Base-by-base conservation (phyloP, 1,284 basidiomycete genomes). In the Marasmius fiardii region DNA sequence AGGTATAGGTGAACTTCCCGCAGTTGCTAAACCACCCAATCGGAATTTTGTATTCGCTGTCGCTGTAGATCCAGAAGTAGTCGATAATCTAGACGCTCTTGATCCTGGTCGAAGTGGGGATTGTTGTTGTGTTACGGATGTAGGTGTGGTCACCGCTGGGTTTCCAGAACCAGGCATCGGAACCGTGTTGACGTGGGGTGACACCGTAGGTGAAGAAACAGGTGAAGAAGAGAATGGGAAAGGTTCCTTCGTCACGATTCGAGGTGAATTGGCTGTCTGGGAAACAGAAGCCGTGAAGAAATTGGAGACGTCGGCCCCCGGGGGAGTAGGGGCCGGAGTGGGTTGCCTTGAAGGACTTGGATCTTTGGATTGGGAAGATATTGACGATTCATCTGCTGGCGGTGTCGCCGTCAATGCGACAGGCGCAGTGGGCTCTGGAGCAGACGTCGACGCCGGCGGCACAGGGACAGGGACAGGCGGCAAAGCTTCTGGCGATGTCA, bases 31-130 rank as follows among this genome's bases (percentile, higher is more conserved):
- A 21, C 83, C 78, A 23, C 74, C 79, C 0, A 76, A 41, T 18
- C 39, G 39, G 39, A 41, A 41, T 20, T 41, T 41, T 7, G 16
- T 7, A 41, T 16, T 41, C 14, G 39, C 71, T 11, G 87, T 87
- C 64, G 87, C 71, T 11, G 87, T 87, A 64, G 87, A 84, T 52
- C 73, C 76, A 7, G 87, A 89, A 0, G 85, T 79, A 6, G 78
- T 76, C 4, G 86, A 88, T 16, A 82, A 65, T 21, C 84, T 77
- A 2, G 88, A 90, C 3, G 84, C 81, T 43, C 87, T 78, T 2
- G 88, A 90, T 8, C 77, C 82, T 37, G 87, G 83, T 10, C 87
- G 80, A 43, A 86, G 67, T 0, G 86, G 84, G 0, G 85, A 84
- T 3, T 78, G 71, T 47, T 68, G 63, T 31, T 31, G 28, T 4